Evolutionary conservation across 441 rosid species (phyloP), one percentile per base, ranked within the genome.

Genomic region (Populus hybrid): DNA sequence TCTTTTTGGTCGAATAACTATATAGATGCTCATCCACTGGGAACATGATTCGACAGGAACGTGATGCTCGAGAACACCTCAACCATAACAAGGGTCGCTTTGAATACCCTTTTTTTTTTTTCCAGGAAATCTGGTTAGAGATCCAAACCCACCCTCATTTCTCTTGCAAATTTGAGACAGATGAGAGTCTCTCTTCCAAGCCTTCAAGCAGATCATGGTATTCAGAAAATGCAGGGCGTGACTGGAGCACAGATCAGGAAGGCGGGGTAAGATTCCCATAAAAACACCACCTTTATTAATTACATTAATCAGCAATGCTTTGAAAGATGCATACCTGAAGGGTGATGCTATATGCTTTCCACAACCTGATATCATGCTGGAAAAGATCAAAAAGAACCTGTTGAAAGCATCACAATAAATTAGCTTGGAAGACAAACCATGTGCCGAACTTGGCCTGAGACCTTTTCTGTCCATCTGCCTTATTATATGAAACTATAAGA

Each of bases 351-450:
- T 94, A 96, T 72, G 99, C 99, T 86, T 88, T 84, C 98, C 99
- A 96, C 63, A 96, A 78, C 72, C 95, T 91, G 83, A 80, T 76
- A 80, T 94, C 98, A 80, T 86, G 91, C 81, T 81, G 92, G 82
- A 94, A 96, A 79, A 92, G 91, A 87, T 96, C 98, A 79, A 88
- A 93, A 36, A 96, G 94, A 75, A 96, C 98, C 98, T 96, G 89
- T 78, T 73, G 57, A 35, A 53, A 67, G 40, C 46, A 74, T 36
- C 50, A 28, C 69, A 34, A 70, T 36, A 65, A 69, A 30, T 30
- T 69, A 12, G n/a, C 11, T 4, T 46, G 53, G 53, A 32, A 46
- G 35, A 6, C 50, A 21, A 34, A 16, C 26, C 40, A 34, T 8
- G 28, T 7, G 12, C 7, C 8, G 1, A 53, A 53, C 61, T 53